Conservation (phyloP, 495 filamentous ascomycete genomes). For the Aspergillus asperescens region DNA sequence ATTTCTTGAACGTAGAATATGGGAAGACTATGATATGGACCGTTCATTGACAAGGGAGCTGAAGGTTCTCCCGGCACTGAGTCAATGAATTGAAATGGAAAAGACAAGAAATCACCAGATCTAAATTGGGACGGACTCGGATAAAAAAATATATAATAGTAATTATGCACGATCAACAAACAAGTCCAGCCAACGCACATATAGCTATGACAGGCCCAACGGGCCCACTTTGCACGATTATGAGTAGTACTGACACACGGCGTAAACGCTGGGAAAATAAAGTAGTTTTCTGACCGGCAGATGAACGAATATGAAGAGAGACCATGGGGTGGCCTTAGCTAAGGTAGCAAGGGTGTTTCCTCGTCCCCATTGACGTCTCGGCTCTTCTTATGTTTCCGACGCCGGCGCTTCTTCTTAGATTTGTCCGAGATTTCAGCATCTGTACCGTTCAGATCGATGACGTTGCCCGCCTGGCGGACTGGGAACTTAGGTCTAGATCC, state of each 20-base stretch:
- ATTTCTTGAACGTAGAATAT: too few species aligned
- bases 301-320: neutral
- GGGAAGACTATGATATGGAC: too few species aligned
- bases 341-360: slow-evolving; percentile 20
- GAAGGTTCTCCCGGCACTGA: too few species aligned
- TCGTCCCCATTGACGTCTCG: slow-evolving; percentile 14
- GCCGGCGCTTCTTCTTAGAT: slow-evolving; percentile 30
- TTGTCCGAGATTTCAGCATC: slow-evolving; percentile 4
- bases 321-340: neutral
- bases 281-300: slow-evolving; percentile 19
- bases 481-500: slow-evolving; percentile 14
- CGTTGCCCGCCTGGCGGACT: slow-evolving; percentile 13
- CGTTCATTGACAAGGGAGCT: too few species aligned
- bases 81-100: neutral
- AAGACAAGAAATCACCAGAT: neutral
- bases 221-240: neutral
- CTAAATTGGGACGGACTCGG: neutral
- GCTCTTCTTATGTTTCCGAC: slow-evolving; percentile 22
- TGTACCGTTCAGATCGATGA: slow-evolving; percentile 13
- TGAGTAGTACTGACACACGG: neutral
- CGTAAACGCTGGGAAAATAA: neutral
- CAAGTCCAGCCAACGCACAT: neutral
- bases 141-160: neutral
- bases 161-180: neutral
- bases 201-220: neutral